Percentiles rank a stretch among this genome's conserved stretches.
Conservation (phyloP, 1,139 yeast species). For the Geotrichum bryndzae region DNA sequence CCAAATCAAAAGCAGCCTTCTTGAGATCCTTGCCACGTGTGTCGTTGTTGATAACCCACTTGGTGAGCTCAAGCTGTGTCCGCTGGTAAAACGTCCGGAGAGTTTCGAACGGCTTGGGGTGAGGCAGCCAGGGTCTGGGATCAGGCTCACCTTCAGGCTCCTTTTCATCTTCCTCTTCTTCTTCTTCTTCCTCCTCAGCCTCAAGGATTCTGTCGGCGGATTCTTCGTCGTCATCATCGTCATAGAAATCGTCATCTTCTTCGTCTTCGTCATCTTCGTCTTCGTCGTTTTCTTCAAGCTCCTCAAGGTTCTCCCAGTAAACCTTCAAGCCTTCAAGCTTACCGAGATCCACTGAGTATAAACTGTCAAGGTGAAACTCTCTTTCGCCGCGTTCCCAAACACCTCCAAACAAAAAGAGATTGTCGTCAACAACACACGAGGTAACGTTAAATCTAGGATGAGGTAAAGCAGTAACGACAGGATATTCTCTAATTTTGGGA, state of each 20-base stretch:
- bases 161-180: conserved; percentile 52
- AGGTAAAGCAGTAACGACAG: conserved; percentile 57
- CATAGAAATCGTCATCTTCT: conserved; percentile 53
- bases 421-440: conserved; percentile 80
- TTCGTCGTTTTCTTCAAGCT: conserved; percentile 51
- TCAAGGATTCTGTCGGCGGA: conserved; percentile 47
- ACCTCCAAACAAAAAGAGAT: conserved; percentile 85
- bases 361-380: conserved; percentile 76
- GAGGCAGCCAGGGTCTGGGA: conserved; percentile 93
- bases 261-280: conserved; percentile 56
- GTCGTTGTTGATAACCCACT: conserved; percentile 82
- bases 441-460: conserved; percentile 87
- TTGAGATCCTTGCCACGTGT: conserved; percentile 89
- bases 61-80: conserved; percentile 78
- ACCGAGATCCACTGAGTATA: conserved; percentile 80
- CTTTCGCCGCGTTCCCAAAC: conserved; percentile 82
- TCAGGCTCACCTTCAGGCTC: conserved; percentile 64
- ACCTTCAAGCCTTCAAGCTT: conserved; percentile 83
- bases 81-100: conserved; percentile 79
- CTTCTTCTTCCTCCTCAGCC: conserved; percentile 55
- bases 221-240: conserved; percentile 47
- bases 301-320: conserved; percentile 79
- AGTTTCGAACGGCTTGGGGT: conserved; percentile 90
- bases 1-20: conserved; percentile 80
- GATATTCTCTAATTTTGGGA: conserved; percentile 46